These are phyloP conservation scores for Yamadazyma kanchanaburiensis DNA, from an alignment of 1,139 yeast genomes.

Conservation along the genomic window DNA sequence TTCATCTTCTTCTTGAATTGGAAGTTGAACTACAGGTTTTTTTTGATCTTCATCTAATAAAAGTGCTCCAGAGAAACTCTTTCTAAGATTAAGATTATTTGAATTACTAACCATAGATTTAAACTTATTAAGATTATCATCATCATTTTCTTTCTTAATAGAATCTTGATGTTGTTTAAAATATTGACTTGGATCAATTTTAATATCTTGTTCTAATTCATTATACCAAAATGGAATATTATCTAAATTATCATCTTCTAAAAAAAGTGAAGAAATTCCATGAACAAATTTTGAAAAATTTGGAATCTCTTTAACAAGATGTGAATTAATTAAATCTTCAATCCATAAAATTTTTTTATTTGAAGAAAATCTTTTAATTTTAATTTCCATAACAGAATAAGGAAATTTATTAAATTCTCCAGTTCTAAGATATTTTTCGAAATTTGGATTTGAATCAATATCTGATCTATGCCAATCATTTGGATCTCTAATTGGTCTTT, in stretches of 20 bases:
- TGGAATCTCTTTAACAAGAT: constrained; percentile 86
- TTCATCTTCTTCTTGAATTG: constrained; percentile 5
- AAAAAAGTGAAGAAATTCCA: constrained; percentile 82
- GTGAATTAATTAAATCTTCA: constrained; percentile 78
- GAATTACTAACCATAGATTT: constrained; percentile 40
- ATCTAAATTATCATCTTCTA: constrained; percentile 88
- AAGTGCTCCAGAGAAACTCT: constrained; percentile 42
- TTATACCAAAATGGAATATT: constrained; percentile 93
- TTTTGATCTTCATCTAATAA: constrained; percentile 13
- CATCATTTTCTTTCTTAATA: constrained; percentile 21
- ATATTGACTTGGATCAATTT: constrained; percentile 73
- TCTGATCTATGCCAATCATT: constrained; percentile 88
- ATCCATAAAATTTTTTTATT: constrained; percentile 67
- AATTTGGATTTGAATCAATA: constrained; percentile 73
- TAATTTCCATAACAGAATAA: constrained; percentile 86
- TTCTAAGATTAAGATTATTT: constrained; percentile 27
- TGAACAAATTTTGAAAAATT: constrained; percentile 87
- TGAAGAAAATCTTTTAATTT: constrained; percentile 55
- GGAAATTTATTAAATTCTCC: constrained; percentile 90
- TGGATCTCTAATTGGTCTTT: constrained; percentile 88
- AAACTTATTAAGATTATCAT: constrained; percentile 45
- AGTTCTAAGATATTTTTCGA: constrained; percentile 70
- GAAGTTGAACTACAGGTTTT: constrained; percentile 1
- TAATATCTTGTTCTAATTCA: constrained; percentile 77
- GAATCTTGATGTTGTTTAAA: constrained; percentile 44